Evolutionary conservation across 192 early-diverging fungal genomes (phyloP), one percentile per base, ranked within the genome.

Genomic region (Nowakowskiella sp.): DNA sequence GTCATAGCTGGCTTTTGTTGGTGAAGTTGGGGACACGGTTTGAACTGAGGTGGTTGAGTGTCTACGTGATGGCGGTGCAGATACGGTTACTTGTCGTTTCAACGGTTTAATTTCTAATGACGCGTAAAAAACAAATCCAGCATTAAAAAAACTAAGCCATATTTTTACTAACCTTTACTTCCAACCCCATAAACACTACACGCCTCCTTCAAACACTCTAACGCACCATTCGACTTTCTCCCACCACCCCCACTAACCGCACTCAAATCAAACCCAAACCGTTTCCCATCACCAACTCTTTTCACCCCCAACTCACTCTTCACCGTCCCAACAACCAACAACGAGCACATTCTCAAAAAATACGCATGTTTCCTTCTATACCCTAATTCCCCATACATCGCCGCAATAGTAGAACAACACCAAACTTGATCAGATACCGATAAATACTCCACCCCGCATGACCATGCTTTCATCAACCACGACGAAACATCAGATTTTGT

Each of bases 111-210:
- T 43, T 13, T 39, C 19, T 10, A 51, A 28, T 29, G 47, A 51
- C n/a, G 29, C 50, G 47, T 51, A 13, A 3, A n/a, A n/a, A n/a
- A n/a, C n/a, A n/a, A n/a, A n/a, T 51, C 47, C 27, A 42, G 47
- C 47, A 54, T 22, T 6, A 24, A 54, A n/a, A n/a, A n/a, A n/a
- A n/a, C n/a, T n/a, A n/a, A n/a, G n/a, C n/a, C n/a, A n/a, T n/a
- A n/a, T n/a, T n/a, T n/a, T n/a, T n/a, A n/a, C n/a, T n/a, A n/a
- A 71, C 68, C 10, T 53, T 52, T 55, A 69, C 70, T 68, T 29
- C 80, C 82, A 28, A 88, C 64, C 7, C 87, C 87, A 59, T 81
- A 82, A 1, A 82, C 74, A 24, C 83, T 78, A 52, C 83, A 81
- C 7, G 89, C 76, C 27, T 66, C 64, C n/a, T 76, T 77, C 53